These are phyloP conservation scores for Aphanomyces cochlioides DNA, from an alignment of 352 stramenopile species.

Conservation along the genomic window DNA sequence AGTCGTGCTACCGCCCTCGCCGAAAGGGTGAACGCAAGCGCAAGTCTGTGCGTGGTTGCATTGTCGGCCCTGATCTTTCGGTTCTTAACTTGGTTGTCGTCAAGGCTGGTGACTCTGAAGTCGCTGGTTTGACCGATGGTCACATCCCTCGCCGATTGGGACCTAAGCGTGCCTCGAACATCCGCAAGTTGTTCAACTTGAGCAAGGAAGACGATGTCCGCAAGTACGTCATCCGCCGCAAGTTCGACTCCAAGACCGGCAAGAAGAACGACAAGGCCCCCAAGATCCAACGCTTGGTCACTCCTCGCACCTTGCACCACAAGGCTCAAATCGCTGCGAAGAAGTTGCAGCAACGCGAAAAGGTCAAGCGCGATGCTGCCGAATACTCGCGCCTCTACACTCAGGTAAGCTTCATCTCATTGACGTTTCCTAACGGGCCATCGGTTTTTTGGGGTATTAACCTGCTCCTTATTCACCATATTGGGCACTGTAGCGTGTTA, in stretches of 20 bases:
- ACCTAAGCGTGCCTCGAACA: constrained; percentile 99
- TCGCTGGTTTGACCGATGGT: constrained; percentile 97
- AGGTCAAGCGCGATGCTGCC: constrained; percentile 91
- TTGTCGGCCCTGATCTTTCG: constrained; percentile 98
- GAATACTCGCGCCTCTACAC: constrained; percentile 98
- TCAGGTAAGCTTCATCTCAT: constrained; percentile 54
- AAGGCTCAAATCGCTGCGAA: constrained; percentile 88
- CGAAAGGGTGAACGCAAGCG: constrained; percentile 97
- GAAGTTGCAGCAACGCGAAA: constrained; percentile 84
- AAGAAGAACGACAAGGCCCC: constrained; percentile 98
- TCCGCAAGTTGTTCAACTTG: constrained; percentile 99
- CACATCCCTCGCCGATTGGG: constrained; percentile 95
- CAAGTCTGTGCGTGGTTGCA: constrained; percentile 99
- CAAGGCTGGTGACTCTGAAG: constrained; percentile 94
- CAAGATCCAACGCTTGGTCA: constrained; percentile 99
- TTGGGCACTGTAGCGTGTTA: constrained; percentile 95
- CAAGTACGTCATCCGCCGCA: constrained; percentile 99
- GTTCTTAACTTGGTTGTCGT: constrained; percentile 99
- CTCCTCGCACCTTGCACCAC: constrained; percentile 95
- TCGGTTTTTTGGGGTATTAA: constrained; percentile 37
- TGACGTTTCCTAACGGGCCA: constrained; percentile 8
- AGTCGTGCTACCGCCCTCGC: constrained; percentile 95
- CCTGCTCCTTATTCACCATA: constrained; percentile 89
- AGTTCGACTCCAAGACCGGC: constrained; percentile 98
- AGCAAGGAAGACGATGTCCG: constrained; percentile 99